A percentile compares a stretch with the other conserved stretches of the same genome.
Evolutionary conservation across 306 rosid species (phyloP).

Genomic region (Prosopis cineraria): DNA sequence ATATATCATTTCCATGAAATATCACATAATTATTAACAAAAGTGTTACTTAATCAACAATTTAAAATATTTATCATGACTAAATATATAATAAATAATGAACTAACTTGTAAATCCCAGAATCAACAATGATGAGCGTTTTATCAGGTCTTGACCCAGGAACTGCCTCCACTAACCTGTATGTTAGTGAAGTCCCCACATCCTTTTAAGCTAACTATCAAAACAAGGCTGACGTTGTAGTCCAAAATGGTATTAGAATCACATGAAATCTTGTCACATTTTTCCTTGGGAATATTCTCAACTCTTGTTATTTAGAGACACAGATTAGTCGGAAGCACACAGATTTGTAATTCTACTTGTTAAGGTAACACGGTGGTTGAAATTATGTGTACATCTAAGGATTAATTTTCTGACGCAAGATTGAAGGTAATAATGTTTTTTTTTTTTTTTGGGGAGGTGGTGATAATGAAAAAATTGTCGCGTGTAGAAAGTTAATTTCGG

Average conservation of each 20-base stretch:
- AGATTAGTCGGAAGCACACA: constrained; percentile 41
- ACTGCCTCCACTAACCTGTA: constrained; percentile 73
- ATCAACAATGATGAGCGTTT: constrained; percentile 62
- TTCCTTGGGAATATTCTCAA: constrained; percentile 22
- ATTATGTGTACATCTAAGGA: constrained; percentile 23
- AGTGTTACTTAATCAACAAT: neutral
- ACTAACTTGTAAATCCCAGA: constrained; percentile 50
- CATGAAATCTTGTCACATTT: constrained; percentile 48
- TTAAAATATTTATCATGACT: neutral
- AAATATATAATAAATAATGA: neutral
- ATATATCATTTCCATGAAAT: constrained; percentile 26
- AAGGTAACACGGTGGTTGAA: constrained; percentile 34
- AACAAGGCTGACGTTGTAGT: constrained; percentile 53
- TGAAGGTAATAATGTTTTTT: too few species aligned
- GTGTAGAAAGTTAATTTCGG: too few species aligned
- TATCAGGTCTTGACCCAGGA: constrained; percentile 51
- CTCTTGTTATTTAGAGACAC: constrained; percentile 42
- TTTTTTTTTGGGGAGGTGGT: too few species aligned
- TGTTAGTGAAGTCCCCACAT: constrained; percentile 61
- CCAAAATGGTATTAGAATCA: constrained; percentile 44
- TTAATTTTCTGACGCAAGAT: too few species aligned
- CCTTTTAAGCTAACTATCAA: constrained; percentile 64
- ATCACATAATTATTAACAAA: constrained; percentile 4
- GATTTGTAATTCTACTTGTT: constrained; percentile 36
- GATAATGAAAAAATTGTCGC: too few species aligned